Percentiles rank a stretch among this genome's conserved stretches.
Conservation (phyloP, 371 early-diverging fungal species). For the Saksenaea oblongispora region DNA sequence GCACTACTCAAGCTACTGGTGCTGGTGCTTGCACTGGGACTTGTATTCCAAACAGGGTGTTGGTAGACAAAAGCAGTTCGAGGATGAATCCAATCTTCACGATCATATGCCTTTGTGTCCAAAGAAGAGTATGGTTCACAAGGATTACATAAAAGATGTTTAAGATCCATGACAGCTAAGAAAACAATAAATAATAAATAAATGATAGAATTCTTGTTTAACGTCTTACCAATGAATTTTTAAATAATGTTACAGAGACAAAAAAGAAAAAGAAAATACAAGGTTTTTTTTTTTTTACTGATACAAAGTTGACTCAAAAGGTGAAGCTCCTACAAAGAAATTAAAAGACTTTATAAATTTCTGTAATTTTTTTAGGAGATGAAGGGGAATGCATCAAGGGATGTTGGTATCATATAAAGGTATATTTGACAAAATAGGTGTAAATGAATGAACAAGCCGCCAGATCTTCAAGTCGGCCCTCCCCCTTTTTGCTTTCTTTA, state of each 20-base stretch:
- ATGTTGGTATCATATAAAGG: constrained; percentile 11
- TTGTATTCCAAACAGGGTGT: not conserved
- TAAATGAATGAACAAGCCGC: constrained; percentile 13
- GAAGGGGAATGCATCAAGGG: constrained; percentile 9
- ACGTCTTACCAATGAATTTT: not conserved
- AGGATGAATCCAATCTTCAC: constrained; percentile 16
- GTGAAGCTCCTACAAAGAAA: constrained; percentile 5
- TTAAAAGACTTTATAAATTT: constrained; percentile 6
- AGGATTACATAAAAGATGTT: constrained; percentile 31
- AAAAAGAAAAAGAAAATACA: not conserved
- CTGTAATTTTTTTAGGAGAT: constrained; percentile 7
- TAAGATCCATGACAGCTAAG: constrained; percentile 38
- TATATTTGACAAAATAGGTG: constrained; percentile 14
- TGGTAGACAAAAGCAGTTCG: not conserved
- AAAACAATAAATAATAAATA: constrained; percentile 1
- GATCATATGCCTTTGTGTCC: not conserved
- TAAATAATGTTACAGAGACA: constrained; percentile 1
- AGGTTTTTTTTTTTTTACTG: not conserved
- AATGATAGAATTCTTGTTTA: not conserved
- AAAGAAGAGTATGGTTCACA: constrained; percentile 14
- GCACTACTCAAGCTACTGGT: not conserved
- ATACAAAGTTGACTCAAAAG: not conserved
- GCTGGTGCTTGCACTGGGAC: not conserved
- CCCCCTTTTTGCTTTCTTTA: constrained; percentile 21
- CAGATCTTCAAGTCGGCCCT: constrained; percentile 17